A percentile compares a stretch with the other conserved stretches of the same genome.
phyloP scores from a whole-genome alignment of 805 yeast species.

The Candida peoriensis region DNA sequence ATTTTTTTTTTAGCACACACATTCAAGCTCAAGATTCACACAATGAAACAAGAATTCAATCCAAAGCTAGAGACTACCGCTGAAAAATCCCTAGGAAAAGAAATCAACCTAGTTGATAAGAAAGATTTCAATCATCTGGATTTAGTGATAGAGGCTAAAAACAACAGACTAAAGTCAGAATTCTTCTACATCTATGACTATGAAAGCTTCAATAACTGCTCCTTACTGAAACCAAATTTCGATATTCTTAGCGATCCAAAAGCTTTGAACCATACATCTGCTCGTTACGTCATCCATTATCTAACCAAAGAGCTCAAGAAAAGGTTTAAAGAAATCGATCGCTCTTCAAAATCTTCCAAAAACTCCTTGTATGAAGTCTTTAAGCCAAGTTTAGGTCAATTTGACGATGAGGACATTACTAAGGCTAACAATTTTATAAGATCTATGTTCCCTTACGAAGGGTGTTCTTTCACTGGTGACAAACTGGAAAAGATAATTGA shows the following conservation, averaged over 20 bases:
- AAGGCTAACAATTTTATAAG: slow-evolving; percentile 24
- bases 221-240: slow-evolving; percentile 21
- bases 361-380: slow-evolving; percentile 27
- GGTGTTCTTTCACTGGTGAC: slow-evolving; percentile 30
- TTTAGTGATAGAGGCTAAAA: slow-evolving; percentile 24
- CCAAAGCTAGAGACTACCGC: slow-evolving; percentile 21
- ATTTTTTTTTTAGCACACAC: background rate
- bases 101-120: slow-evolving; percentile 19
- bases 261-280: slow-evolving; percentile 27
- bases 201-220: slow-evolving; percentile 24
- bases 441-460: slow-evolving; percentile 31
- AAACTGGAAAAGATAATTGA: slow-evolving; percentile 23
- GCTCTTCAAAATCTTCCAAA: slow-evolving; percentile 12
- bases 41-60: slow-evolving; percentile 1
- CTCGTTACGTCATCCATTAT: slow-evolving; percentile 30
- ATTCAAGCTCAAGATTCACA: background rate
- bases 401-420: slow-evolving; percentile 26
- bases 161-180: slow-evolving; percentile 24
- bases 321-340: slow-evolving; percentile 16
- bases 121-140: slow-evolving; percentile 24
- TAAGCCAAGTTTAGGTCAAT: slow-evolving; percentile 31
- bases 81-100: slow-evolving; percentile 22
- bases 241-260: slow-evolving; percentile 16
- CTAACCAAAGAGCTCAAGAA: slow-evolving; percentile 27
- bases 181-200: slow-evolving; percentile 30